phyloP scores from a whole-genome alignment of 768 basidiomycete species.

The Gloeophyllum trabeum region DNA sequence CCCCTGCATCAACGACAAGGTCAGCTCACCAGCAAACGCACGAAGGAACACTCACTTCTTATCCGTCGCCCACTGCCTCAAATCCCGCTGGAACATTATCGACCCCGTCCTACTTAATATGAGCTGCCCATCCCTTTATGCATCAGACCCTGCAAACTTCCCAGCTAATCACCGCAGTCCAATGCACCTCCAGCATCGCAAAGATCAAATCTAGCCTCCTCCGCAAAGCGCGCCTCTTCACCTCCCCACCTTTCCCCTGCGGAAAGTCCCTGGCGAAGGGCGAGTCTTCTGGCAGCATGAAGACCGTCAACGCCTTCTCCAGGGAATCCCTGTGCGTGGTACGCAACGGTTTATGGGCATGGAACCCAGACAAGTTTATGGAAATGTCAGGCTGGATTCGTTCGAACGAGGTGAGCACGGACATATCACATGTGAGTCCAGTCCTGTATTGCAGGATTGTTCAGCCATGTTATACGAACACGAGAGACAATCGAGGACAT shows the following conservation, averaged over 20 bases:
- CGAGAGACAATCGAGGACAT: constrained; percentile 9
- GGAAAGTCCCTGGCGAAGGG: constrained; percentile 11
- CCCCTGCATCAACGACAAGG: constrained; percentile 35
- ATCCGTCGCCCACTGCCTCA: constrained; percentile 64
- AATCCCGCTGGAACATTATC: constrained; percentile 81
- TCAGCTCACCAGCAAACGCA: no score
- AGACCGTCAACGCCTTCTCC: constrained; percentile 81
- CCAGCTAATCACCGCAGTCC: constrained; percentile 89
- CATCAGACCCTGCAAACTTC: constrained; percentile 15
- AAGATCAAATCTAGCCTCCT: constrained; percentile 84
- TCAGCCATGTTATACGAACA: no score
- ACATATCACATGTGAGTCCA: constrained; percentile 84
- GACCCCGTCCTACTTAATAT: constrained; percentile 60
- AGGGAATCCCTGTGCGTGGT: constrained; percentile 68
- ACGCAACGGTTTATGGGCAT: constrained; percentile 37
- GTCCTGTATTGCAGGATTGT: constrained; percentile 33
- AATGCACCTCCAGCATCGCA: constrained; percentile 65
- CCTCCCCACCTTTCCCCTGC: constrained; percentile 9
- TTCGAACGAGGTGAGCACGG: constrained; percentile 24
- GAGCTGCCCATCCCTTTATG: background rate
- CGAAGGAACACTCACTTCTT: constrained; percentile 27
- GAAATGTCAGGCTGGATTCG: background rate
- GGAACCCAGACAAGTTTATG: constrained; percentile 51
- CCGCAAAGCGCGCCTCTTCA: no score
- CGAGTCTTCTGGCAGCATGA: constrained; percentile 40